phyloP scores from a whole-genome alignment of 495 filamentous ascomycete species.

The Aspergillus nanangensis region DNA sequence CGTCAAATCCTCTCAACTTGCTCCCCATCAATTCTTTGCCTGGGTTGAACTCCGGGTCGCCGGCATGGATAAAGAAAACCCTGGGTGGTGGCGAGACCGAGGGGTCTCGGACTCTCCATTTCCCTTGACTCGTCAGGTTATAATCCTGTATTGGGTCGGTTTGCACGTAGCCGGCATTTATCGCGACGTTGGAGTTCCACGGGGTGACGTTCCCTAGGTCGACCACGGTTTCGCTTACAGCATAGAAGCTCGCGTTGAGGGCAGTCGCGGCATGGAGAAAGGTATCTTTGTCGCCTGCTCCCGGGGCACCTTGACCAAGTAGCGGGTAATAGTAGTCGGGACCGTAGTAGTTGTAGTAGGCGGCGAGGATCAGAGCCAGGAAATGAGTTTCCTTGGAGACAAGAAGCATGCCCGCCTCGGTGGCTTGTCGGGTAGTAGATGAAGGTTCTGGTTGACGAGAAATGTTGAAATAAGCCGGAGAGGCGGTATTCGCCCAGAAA shows the following conservation, averaged over 20 bases:
- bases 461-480: conserved; percentile 43
- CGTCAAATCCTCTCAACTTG: conserved; percentile 3
- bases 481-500: conserved; percentile 44
- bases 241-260: conserved; percentile 33
- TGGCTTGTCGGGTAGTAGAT: conserved; percentile 19
- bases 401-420: conserved; percentile 48
- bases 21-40: neutral
- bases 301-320: conserved; percentile 43
- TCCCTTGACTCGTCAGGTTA: conserved; percentile 13
- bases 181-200: conserved; percentile 14
- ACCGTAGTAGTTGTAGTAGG: conserved; percentile 55
- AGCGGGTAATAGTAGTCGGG: conserved; percentile 47
- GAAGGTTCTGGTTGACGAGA: conserved; percentile 30
- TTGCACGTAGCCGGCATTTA: conserved; percentile 22
- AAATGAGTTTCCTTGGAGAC: conserved; percentile 44
- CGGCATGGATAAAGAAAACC: neutral
- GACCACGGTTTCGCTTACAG: conserved; percentile 30
- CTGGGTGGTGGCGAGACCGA: neutral
- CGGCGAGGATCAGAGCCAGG: conserved; percentile 40
- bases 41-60: neutral
- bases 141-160: conserved; percentile 31
- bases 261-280: conserved; percentile 46
- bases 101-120: conserved; percentile 15
- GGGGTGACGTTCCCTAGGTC: conserved; percentile 9
- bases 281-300: conserved; percentile 55